Conservation (phyloP, 2,329 filamentous ascomycete species). For the Clathrospora elynae region DNA sequence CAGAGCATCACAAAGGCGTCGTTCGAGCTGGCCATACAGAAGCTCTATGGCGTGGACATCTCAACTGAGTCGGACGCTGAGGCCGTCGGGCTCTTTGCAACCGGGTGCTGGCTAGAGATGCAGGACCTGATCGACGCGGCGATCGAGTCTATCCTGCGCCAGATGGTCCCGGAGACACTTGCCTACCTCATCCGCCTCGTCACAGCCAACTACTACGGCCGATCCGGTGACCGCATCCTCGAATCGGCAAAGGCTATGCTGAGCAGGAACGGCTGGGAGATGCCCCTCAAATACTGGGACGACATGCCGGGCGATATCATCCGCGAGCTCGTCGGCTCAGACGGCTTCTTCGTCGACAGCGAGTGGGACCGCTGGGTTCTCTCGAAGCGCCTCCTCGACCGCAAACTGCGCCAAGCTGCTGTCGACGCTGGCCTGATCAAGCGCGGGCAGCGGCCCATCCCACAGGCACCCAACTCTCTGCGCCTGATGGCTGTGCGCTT, state of each 20-base stretch:
- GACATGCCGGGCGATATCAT: slow-evolving; percentile 62
- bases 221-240: slow-evolving; percentile 60
- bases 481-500: slow-evolving; percentile 59
- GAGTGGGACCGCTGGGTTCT: slow-evolving; percentile 65
- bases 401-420: slow-evolving; percentile 55
- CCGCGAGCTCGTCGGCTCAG: slow-evolving; percentile 63
- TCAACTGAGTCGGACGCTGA: slow-evolving; percentile 57
- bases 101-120: slow-evolving; percentile 64
- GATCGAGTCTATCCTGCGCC: slow-evolving; percentile 60
- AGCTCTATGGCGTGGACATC: slow-evolving; percentile 59
- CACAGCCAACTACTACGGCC: slow-evolving; percentile 61
- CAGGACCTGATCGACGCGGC: slow-evolving; percentile 60
- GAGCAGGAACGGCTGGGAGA: slow-evolving; percentile 62
- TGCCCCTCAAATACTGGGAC: slow-evolving; percentile 61
- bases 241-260: slow-evolving; percentile 64
- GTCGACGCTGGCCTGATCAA: slow-evolving; percentile 56
- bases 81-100: slow-evolving; percentile 61
- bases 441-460: slow-evolving; percentile 48
- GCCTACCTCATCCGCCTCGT: slow-evolving; percentile 59
- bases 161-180: slow-evolving; percentile 58
- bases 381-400: slow-evolving; percentile 59
- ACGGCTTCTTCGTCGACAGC: slow-evolving; percentile 63
- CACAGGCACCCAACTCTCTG: slow-evolving; percentile 55
- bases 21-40: slow-evolving; percentile 61
- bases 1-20: slow-evolving; percentile 57